Conservation (phyloP, 78 protist genomes). For the Mantamonas sphyraenae region DNA sequence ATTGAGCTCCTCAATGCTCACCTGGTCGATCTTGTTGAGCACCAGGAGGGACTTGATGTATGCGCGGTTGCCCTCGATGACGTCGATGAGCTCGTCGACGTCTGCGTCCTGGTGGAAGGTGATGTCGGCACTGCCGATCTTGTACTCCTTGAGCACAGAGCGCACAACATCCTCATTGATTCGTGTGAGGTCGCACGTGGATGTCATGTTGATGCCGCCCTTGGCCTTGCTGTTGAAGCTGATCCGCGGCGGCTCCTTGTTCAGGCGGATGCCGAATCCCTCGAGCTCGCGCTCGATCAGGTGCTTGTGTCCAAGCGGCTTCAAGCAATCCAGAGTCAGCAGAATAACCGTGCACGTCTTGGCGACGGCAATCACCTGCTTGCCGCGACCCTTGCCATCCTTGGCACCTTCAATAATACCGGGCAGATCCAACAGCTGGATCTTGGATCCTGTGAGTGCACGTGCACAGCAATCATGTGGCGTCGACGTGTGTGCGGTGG, state of each 20-base stretch:
- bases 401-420: conserved; percentile 99
- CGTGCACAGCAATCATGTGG: no score
- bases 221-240: conserved; percentile 75
- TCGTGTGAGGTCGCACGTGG: conserved; percentile 57
- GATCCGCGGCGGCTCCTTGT: conserved; percentile 90
- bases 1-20: conserved; percentile 84
- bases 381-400: conserved; percentile 98
- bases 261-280: conserved; percentile 98
- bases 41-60: conserved; percentile 93
- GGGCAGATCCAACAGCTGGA: conserved; percentile 83
- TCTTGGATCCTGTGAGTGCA: no score
- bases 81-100: conserved; percentile 96
- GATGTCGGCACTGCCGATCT: conserved; percentile 87
- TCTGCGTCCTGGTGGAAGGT: conserved; percentile 68
- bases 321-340: conserved; percentile 90
- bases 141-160: conserved; percentile 74
- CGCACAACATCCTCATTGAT: conserved; percentile 62
- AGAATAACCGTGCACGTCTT: conserved; percentile 92
- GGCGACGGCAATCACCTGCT: conserved; percentile 92
- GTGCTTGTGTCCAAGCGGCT: conserved; percentile 84
- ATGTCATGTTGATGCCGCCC: conserved; percentile 88
- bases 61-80: conserved; percentile 91
- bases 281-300: conserved; percentile 92
- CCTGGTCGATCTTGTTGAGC: conserved; percentile 95
- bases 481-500: no score